A percentile compares a stretch with the other conserved stretches of the same genome.
These are phyloP conservation scores for Blastomyces silverae DNA, from an alignment of 2,329 filamentous ascomycete genomes.

Conservation along the genomic window DNA sequence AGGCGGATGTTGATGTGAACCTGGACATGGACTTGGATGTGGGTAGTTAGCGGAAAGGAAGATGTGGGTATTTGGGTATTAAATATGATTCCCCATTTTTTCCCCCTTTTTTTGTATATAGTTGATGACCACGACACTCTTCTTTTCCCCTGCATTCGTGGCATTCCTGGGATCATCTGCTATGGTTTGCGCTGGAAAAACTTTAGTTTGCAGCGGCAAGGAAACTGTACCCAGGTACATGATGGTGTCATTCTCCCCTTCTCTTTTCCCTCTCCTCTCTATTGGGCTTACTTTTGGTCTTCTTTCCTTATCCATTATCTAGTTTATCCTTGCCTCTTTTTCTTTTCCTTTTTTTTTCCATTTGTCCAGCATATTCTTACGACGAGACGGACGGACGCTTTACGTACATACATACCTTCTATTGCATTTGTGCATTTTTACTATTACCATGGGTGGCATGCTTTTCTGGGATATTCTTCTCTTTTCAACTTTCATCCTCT, in stretches of 20 bases:
- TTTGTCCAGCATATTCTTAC: background rate
- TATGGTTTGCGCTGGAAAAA: background rate
- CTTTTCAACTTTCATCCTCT: background rate
- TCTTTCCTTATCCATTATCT: background rate
- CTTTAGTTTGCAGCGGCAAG: background rate
- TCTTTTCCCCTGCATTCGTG: background rate
- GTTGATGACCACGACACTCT: background rate
- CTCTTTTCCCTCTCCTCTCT: background rate
- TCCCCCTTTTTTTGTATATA: background rate
- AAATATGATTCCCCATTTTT: background rate
- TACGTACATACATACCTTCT: slow-evolving; percentile 4
- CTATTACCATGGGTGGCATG: background rate
- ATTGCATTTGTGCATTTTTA: slow-evolving; percentile 10
- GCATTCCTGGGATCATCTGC: background rate
- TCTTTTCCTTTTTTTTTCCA: background rate
- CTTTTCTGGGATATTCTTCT: background rate
- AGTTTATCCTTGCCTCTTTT: background rate
- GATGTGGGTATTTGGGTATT: background rate
- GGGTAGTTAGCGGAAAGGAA: background rate
- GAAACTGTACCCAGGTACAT: background rate
- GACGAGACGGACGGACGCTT: slow-evolving; percentile 6
- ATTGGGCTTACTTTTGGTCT: background rate
- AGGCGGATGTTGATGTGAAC: background rate
- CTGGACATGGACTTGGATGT: background rate
- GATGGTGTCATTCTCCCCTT: background rate